phyloP scores from a whole-genome alignment of 148 eudicot genomes.

The Amaranthus palmeri region DNA sequence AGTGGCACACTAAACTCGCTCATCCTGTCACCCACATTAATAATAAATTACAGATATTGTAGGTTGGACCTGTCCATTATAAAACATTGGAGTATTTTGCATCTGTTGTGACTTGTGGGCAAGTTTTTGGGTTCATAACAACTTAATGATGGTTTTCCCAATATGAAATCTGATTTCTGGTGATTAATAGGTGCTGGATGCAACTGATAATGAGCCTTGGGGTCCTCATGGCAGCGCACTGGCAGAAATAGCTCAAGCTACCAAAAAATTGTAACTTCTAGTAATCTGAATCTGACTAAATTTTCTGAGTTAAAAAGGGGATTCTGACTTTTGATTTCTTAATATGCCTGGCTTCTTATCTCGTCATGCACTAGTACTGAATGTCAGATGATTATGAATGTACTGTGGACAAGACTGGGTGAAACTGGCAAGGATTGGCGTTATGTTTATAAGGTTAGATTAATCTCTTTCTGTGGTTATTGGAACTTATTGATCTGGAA shows the following conservation, averaged over 20 bases:
- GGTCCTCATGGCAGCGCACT: constrained; percentile 97
- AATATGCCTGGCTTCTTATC: constrained; percentile 8
- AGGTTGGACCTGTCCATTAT: not conserved
- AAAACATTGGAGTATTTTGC: not conserved
- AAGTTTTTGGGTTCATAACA: not conserved
- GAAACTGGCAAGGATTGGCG: constrained; percentile 94
- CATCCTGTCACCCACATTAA: not conserved
- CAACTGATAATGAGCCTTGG: constrained; percentile 94
- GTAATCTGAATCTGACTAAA: constrained; percentile 11
- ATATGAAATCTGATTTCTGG: constrained; percentile 7
- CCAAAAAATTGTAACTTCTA: constrained; percentile 69
- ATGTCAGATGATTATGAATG: constrained; percentile 94
- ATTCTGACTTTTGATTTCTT: not conserved
- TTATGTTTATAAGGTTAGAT: constrained; percentile 78
- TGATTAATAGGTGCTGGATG: constrained; percentile 73
- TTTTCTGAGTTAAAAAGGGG: constrained; percentile 6
- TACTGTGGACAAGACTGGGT: constrained; percentile 87
- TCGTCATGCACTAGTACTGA: constrained; percentile 51
- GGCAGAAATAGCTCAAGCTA: constrained; percentile 86
- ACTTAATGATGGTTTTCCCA: not conserved
- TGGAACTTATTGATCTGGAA: not conserved
- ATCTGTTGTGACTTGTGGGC: not conserved
- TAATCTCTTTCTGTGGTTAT: constrained; percentile 1
- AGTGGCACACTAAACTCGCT: not conserved
- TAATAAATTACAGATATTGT: not conserved